These are phyloP conservation scores for Cystobasidium ongulense DNA, from an alignment of 768 basidiomycete species.

Conservation along the genomic window DNA sequence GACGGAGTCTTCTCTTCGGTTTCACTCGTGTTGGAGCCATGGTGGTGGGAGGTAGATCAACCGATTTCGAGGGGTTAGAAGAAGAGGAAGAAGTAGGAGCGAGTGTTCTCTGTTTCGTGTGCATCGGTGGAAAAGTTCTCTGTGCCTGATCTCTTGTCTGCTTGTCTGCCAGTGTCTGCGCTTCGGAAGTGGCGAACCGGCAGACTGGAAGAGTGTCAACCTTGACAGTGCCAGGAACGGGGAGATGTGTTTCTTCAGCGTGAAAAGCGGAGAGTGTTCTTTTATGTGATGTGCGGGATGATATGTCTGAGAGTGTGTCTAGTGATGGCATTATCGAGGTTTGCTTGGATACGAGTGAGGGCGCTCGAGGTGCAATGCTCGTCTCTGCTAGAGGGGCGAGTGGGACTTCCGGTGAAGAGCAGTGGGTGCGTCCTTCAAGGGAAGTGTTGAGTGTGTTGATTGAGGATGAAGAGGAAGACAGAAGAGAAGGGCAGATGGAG, in stretches of 20 bases:
- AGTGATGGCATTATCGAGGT: not conserved
- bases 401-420: not conserved
- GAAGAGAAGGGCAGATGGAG: too few species aligned
- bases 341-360: not conserved
- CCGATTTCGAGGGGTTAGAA: not conserved
- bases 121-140: too few species aligned
- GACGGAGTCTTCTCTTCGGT: not conserved
- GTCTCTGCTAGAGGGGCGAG: not conserved
- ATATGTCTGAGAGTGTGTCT: not conserved
- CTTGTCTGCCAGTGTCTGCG: too few species aligned
- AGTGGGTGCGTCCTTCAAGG: not conserved
- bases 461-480: not conserved
- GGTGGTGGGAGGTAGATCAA: not conserved
- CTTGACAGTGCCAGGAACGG: too few species aligned
- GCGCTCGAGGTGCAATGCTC: not conserved
- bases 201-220: too few species aligned
- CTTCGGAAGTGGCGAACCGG: not conserved
- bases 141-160: too few species aligned
- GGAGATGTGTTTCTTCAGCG: not conserved
- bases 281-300: not conserved
- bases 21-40: not conserved
- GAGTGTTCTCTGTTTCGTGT: too few species aligned
- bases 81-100: not conserved
- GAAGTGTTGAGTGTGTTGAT: not conserved
- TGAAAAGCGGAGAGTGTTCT: not conserved